Evolutionary conservation across 176 grass and related monocot genomes (phyloP).

Genomic region (Oryza longistaminata): DNA sequence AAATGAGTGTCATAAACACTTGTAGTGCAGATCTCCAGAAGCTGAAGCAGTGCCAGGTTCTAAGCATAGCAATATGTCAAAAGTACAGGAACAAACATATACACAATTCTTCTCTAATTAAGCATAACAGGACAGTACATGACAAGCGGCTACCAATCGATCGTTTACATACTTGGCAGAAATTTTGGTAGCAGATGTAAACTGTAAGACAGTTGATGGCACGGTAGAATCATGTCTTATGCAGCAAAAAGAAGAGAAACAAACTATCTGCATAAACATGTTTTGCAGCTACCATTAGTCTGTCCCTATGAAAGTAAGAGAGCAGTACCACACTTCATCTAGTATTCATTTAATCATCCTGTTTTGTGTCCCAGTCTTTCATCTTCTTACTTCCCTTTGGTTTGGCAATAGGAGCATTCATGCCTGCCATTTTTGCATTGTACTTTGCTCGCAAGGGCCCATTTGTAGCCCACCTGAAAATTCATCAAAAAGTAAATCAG

Average conservation of each 20-base stretch:
- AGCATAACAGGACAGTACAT: constrained; percentile 14
- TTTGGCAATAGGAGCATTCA: constrained; percentile 84
- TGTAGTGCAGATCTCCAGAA: neutral
- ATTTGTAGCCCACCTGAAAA: constrained; percentile 84
- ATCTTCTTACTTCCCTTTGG: constrained; percentile 95
- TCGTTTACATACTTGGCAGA: constrained; percentile 13
- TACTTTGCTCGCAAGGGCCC: constrained; percentile 82
- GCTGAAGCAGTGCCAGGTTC: neutral
- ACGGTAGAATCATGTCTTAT: neutral
- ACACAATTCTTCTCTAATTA: neutral
- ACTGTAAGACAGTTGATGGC: neutral
- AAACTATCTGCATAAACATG: neutral
- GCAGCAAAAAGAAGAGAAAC: constrained; percentile 2
- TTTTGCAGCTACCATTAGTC: neutral
- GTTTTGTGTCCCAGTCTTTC: constrained; percentile 83
- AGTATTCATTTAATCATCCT: constrained; percentile 11
- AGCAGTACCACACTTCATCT: constrained; percentile 18
- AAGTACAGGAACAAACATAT: constrained; percentile 8
- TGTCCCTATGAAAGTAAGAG: neutral
- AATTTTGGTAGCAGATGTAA: neutral
- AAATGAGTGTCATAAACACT: neutral
- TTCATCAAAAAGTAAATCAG: constrained; percentile 21
- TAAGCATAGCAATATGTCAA: neutral
- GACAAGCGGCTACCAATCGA: neutral
- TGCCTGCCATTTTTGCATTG: constrained; percentile 86